Conservation (phyloP, 345 rosid species). For the Stellera chamaejasme region DNA sequence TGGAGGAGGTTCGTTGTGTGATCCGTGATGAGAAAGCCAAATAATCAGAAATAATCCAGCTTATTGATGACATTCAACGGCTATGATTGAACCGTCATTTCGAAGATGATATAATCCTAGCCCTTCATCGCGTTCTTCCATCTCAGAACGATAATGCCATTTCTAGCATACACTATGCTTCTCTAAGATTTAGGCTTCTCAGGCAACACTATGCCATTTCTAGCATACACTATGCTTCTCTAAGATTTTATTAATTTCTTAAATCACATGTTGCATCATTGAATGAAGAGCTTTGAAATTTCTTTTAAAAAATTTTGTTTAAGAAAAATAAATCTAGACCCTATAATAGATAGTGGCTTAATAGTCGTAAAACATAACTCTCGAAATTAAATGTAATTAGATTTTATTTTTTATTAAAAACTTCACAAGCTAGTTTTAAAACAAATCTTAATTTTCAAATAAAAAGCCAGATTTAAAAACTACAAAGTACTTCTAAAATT, state of each 20-base stretch:
- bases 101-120: neutral
- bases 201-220: neutral
- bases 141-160: neutral
- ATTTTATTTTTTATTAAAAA: neutral
- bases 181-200: slow-evolving; percentile 2
- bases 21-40: neutral
- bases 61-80: neutral
- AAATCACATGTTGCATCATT: no score
- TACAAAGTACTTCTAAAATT: no score
- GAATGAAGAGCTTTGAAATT: no score
- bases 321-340: no score
- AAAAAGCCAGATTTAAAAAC: no score
- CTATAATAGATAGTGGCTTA: no score
- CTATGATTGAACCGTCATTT: neutral
- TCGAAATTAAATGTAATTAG: no score
- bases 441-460: no score
- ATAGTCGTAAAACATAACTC: no score
- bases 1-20: neutral
- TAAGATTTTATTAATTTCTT: neutral
- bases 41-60: neutral
- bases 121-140: neutral
- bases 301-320: no score
- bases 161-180: neutral
- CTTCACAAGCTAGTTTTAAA: no score
- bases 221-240: slow-evolving; percentile 1